phyloP scores from a whole-genome alignment of 805 yeast genomes.

The Candida incommunis region DNA sequence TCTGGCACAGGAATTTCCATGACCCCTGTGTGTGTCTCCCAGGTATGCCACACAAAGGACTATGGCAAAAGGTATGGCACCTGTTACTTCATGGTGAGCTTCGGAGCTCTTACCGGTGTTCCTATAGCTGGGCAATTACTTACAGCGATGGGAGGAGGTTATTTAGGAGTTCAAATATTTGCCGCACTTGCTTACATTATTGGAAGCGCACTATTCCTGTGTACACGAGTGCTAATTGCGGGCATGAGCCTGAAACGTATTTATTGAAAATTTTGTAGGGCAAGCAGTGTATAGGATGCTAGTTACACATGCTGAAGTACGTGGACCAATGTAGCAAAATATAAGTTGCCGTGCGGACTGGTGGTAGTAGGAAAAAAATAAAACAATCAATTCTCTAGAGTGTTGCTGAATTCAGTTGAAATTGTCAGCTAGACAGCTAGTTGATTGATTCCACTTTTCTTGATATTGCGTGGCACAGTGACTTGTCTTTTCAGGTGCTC shows the following conservation, averaged over 20 bases:
- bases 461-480: neutral
- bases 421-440: neutral
- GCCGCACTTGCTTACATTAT: slow-evolving; percentile 17
- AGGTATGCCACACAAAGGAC: slow-evolving; percentile 43
- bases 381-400: no score
- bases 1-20: slow-evolving; percentile 49
- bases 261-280: neutral
- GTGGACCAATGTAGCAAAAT: no score
- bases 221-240: slow-evolving; percentile 11
- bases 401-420: no score
- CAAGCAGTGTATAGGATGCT: no score
- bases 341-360: no score
- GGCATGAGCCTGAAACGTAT: neutral
- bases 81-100: slow-evolving; percentile 34
- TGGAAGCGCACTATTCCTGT: slow-evolving; percentile 13
- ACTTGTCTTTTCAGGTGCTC: no score
- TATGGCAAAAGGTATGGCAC: slow-evolving; percentile 62
- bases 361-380: no score
- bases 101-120: slow-evolving; percentile 24
- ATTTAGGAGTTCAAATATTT: slow-evolving; percentile 20
- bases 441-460: neutral
- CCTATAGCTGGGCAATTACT: slow-evolving; percentile 24
- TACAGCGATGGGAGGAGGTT: slow-evolving; percentile 11
- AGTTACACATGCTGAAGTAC: no score
- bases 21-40: slow-evolving; percentile 55